Evolutionary conservation across 164 flowering plant species (phyloP).

Genomic region (Brasenia schreberi): DNA sequence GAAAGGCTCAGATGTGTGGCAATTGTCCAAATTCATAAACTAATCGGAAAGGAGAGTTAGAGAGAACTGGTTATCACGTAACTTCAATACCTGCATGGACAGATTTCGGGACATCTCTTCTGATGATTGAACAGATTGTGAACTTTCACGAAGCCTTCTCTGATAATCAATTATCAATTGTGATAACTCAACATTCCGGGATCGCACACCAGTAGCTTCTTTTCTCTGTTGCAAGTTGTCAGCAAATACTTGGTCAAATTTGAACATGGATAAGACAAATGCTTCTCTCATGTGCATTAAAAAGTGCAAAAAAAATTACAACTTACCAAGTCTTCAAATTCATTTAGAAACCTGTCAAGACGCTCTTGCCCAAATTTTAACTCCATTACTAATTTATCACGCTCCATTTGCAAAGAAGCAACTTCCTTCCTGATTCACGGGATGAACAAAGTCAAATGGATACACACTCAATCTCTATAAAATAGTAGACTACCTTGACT

Average conservation of each 20-base stretch:
- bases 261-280: not conserved
- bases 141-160: conserved; percentile 57
- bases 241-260: not conserved
- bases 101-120: conserved; percentile 69
- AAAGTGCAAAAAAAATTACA: not conserved
- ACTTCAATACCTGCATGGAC: conserved; percentile 49
- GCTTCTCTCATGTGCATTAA: not conserved
- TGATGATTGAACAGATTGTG: conserved; percentile 44
- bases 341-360: conserved; percentile 47
- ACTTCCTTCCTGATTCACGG: conserved; percentile 28
- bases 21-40: no score
- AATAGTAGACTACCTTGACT: no score
- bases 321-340: conserved; percentile 51
- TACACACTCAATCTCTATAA: no score
- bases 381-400: conserved; percentile 57
- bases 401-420: conserved; percentile 33
- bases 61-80: not conserved
- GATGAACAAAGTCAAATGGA: not conserved
- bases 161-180: conserved; percentile 75
- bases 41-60: no score
- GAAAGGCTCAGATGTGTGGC: not conserved
- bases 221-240: conserved; percentile 29
- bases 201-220: conserved; percentile 42
- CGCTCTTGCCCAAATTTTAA: conserved; percentile 48
- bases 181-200: conserved; percentile 82